Conservation (phyloP, 768 basidiomycete species). For the Xerocomus spinulosus region DNA sequence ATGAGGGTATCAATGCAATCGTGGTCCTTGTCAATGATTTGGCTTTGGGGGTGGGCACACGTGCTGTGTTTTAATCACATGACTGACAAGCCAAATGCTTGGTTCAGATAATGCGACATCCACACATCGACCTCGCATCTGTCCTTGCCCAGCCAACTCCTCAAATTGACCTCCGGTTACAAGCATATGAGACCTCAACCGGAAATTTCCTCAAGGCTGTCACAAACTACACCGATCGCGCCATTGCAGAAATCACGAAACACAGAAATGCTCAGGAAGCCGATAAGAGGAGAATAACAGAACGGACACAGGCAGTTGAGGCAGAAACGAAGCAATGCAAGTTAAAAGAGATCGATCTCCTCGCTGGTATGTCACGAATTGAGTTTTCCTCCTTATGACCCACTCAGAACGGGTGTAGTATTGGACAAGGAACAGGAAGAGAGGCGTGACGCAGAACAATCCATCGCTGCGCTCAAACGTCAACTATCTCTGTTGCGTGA, state of each 20-base stretch:
- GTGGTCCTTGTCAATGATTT: too few species aligned
- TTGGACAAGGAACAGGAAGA: conserved; percentile 70
- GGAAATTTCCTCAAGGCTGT: conserved; percentile 71
- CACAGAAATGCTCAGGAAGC: conserved; percentile 56
- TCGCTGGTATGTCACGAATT: conserved; percentile 52
- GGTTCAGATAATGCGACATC: conserved; percentile 23
- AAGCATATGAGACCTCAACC: conserved; percentile 61
- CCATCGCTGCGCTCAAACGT: conserved; percentile 55
- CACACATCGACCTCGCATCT: conserved; percentile 59
- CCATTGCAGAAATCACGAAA: conserved; percentile 64
- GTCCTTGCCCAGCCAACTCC: conserved; percentile 54
- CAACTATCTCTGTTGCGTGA: conserved; percentile 64
- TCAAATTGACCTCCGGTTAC: conserved; percentile 57
- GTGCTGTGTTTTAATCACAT: conserved; percentile 18
- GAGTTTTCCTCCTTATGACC: not conserved
- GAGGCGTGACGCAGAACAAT: conserved; percentile 61
- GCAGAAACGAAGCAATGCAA: conserved; percentile 72
- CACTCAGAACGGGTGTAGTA: conserved; percentile 33
- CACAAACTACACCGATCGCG: conserved; percentile 65
- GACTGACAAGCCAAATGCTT: conserved; percentile 12
- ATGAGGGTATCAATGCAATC: conserved; percentile 5
- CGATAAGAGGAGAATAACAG: conserved; percentile 58
- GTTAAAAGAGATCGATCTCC: conserved; percentile 71
- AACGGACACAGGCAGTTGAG: conserved; percentile 61
- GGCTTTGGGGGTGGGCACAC: too few species aligned